Evolutionary conservation across 495 filamentous ascomycete species (phyloP), one percentile per base, ranked within the genome.

Genomic region (Hypoxylon lienhwacheense): DNA sequence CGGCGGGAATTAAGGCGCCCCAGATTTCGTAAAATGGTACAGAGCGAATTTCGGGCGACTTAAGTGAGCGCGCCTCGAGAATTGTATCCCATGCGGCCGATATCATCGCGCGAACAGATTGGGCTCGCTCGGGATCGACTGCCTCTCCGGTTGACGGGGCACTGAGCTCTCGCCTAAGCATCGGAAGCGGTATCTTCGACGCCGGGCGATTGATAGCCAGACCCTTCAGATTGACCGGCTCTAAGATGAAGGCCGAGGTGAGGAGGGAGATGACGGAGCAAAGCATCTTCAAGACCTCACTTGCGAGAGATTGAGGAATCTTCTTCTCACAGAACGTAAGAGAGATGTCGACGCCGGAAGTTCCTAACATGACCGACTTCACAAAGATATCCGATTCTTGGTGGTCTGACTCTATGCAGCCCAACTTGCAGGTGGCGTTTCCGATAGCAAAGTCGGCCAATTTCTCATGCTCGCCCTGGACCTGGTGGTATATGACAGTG

Each of bases 11-110:
- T 10, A 76, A 56, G 2, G 73, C 71, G 7, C 75, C 75, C 73
- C 74, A 78, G 7, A 77, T 71, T 32, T 78, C 75, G 43, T 69
- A 78, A 43, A 78, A 78, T 0, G 74, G 70, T 3, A 75, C 75
- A 5, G 70, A 70, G 41, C 73, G 74, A 7, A 76, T 64, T 10
- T 78, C 73, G 0, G 73, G 67, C 2, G 76, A 69, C 10, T 72
- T 70, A 15, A 77, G 36, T 3, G 56, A 63, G 7, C 68, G 59
- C 3, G 72, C 71, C 8, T 76, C 73, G 6, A 78, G 63, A 4
- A 73, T 64, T 0, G 66, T 35, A 0, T 72, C 66, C 75, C 75
- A 78, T 0, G 70, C 66, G 6, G 68, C 43, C 0, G 69, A 66
- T 20, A 76, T 67, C 8, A 70, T 55, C 6, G 56, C 57, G 56